Evolutionary conservation across 2,329 filamentous ascomycete genomes (phyloP), one percentile per base, ranked within the genome.

Genomic region (Microascus cirrosus): DNA sequence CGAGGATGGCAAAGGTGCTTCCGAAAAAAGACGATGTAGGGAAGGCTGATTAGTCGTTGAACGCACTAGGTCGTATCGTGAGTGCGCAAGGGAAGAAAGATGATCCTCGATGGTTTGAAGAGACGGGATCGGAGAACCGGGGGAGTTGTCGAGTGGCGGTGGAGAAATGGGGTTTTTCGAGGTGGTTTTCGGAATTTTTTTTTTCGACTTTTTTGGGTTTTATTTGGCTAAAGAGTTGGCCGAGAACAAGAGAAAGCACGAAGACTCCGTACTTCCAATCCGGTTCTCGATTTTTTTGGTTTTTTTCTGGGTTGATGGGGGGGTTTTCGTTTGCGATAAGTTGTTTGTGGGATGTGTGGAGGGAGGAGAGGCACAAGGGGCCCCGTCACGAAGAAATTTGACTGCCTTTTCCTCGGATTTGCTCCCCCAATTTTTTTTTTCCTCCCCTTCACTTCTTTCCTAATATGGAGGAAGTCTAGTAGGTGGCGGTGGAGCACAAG

Each of bases 221-320:
- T 70, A 71, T 70, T 72, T 71, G 69, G 68, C 65, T 69, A 74
- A 74, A 32, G 74, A 77, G 74, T 72, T 72, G 77, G 76, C 74
- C 73, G 77, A 80, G 79, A 77, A 79, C 79, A 83, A 77, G 76
- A 79, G 75, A 70, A 74, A 77, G 78, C 74, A 79, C 78, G 77
- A 77, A 70, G 55, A 59, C 73, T 75, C 74, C 77, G 79, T 77
- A 79, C 78, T 79, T 77, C 77, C 76, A 76, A 76, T 75, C 74
- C 74, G 69, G 67, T 69, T 73, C 70, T 71, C 72, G 71, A 72
- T 73, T 73, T 70, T 67, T 66, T 71, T 69, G 70, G 68, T 72
- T 70, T 67, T 71, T 69, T 69, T 65, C 24, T 53, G 20, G 42
- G 12, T 50, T 25, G 34, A 55, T 18, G 35, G 53, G 36, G 25